These are phyloP conservation scores for Phaseolus lunatus DNA, from an alignment of 306 rosid genomes.

Conservation along the genomic window DNA sequence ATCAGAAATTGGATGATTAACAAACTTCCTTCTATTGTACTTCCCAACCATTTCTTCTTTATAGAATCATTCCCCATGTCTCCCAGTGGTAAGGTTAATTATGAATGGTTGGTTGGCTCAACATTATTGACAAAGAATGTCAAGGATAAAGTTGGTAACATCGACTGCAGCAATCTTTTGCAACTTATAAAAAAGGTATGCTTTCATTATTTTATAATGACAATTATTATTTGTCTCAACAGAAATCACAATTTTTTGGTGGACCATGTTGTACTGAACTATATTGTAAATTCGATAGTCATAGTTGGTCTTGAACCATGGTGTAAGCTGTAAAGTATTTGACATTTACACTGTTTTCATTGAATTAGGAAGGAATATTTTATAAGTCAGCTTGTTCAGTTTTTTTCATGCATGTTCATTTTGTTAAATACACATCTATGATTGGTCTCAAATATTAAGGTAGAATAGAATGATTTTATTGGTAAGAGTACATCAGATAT, in stretches of 20 bases:
- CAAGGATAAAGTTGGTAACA: conserved; percentile 50
- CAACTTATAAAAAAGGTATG: conserved; percentile 70
- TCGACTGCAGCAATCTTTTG: conserved; percentile 57
- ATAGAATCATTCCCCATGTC: conserved; percentile 72
- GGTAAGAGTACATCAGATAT: too few species aligned
- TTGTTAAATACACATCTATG: conserved; percentile 21
- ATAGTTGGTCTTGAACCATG: conserved; percentile 26
- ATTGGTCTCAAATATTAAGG: too few species aligned
- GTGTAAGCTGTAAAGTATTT: background rate
- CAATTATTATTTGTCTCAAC: conserved; percentile 14
- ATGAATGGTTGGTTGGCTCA: conserved; percentile 62
- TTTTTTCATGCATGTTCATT: conserved; percentile 19
- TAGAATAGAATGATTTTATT: too few species aligned
- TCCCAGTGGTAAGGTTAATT: conserved; percentile 80
- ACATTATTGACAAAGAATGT: conserved; percentile 46
- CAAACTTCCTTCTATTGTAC: conserved; percentile 64
- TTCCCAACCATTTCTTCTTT: conserved; percentile 67
- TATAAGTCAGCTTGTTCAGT: background rate
- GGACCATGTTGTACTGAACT: conserved; percentile 19
- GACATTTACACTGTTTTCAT: background rate
- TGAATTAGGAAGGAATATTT: background rate
- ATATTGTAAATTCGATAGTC: conserved; percentile 19
- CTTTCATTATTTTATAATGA: conserved; percentile 33
- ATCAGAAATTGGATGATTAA: conserved; percentile 77
- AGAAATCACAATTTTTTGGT: conserved; percentile 32